These are phyloP conservation scores for Penium margaritaceum DNA, from an alignment of 139 green algal genomes.

Conservation along the genomic window DNA sequence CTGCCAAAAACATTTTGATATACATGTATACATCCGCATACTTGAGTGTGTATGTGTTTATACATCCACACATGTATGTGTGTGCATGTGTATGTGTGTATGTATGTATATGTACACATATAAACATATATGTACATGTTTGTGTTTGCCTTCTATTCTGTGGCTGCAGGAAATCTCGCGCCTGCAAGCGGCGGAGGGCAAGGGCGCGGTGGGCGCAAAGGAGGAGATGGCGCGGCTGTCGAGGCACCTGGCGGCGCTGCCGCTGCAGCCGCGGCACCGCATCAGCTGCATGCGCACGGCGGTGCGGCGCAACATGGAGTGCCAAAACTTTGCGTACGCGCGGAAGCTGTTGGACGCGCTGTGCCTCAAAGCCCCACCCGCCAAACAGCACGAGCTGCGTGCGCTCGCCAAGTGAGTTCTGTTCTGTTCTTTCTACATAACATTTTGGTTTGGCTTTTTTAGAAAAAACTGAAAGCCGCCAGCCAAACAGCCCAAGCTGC, in stretches of 20 bases:
- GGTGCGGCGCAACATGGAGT: conserved; percentile 45
- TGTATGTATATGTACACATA: too few relatives aligned
- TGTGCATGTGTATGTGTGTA: too few relatives aligned
- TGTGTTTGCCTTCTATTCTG: too few relatives aligned
- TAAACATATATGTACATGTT: too few relatives aligned
- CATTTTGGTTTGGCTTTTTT: too few relatives aligned
- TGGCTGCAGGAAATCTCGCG: conserved; percentile 24
- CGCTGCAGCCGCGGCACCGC: conserved; percentile 35
- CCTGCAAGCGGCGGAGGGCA: conserved; percentile 37
- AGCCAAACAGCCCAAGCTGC: too few relatives aligned
- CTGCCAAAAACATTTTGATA: too few relatives aligned
- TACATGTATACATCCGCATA: too few relatives aligned
- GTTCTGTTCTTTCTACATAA: too few relatives aligned
- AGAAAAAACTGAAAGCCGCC: too few relatives aligned
- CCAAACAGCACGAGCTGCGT: conserved; percentile 34
- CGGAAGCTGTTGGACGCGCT: conserved; percentile 25
- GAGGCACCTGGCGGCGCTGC: conserved; percentile 29
- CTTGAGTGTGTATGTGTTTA: too few relatives aligned
- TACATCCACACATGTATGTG: too few relatives aligned
- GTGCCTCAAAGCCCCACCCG: conserved; percentile 31
- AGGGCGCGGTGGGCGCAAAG: conserved; percentile 23
- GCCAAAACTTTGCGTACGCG: conserved; percentile 43
- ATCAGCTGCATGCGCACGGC: conserved; percentile 43
- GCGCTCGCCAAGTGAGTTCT: conserved; percentile 31
- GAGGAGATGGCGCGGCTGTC: conserved; percentile 42